Evolutionary conservation across 2,329 filamentous ascomycete genomes (phyloP).

Genomic region (Clonostachys rosea): DNA sequence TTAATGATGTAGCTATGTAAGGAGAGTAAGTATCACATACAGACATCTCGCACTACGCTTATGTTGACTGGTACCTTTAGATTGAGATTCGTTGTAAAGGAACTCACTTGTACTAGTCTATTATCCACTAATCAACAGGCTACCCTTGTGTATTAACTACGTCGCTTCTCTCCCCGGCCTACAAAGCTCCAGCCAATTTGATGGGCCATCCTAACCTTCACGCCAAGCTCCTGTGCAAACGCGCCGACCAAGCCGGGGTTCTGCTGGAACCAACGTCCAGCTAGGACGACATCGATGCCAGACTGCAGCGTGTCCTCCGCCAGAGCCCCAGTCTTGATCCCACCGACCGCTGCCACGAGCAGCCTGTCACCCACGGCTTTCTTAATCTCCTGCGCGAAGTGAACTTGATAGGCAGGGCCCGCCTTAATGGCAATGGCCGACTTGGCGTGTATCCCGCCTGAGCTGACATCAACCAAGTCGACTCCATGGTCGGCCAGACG

Average conservation of each 20-base stretch:
- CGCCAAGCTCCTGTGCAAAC: conserved; percentile 43
- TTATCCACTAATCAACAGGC: too few species aligned
- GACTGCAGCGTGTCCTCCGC: conserved; percentile 36
- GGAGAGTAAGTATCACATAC: too few species aligned
- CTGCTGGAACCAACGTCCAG: conserved; percentile 46
- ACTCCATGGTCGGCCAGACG: conserved; percentile 69
- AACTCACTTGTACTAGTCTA: too few species aligned
- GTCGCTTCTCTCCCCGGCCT: not conserved
- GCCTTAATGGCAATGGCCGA: conserved; percentile 56
- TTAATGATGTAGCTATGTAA: too few species aligned
- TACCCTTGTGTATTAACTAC: too few species aligned
- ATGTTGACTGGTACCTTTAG: too few species aligned
- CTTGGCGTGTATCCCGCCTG: conserved; percentile 62
- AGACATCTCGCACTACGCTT: too few species aligned
- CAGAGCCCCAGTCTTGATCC: conserved; percentile 17
- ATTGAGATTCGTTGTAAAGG: too few species aligned
- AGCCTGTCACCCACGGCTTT: conserved; percentile 60
- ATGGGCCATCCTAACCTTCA: conserved; percentile 35
- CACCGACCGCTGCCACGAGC: conserved; percentile 41
- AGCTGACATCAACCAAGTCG: conserved; percentile 79
- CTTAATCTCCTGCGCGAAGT: conserved; percentile 68
- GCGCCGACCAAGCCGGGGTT: conserved; percentile 44
- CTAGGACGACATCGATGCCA: conserved; percentile 36
- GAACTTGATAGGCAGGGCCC: conserved; percentile 67
- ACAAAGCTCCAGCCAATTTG: conserved; percentile 18